Percentiles rank a stretch among this genome's conserved stretches.
Evolutionary conservation across 192 early-diverging fungal genomes (phyloP).

Genomic region (Bifiguratus adelaidae): DNA sequence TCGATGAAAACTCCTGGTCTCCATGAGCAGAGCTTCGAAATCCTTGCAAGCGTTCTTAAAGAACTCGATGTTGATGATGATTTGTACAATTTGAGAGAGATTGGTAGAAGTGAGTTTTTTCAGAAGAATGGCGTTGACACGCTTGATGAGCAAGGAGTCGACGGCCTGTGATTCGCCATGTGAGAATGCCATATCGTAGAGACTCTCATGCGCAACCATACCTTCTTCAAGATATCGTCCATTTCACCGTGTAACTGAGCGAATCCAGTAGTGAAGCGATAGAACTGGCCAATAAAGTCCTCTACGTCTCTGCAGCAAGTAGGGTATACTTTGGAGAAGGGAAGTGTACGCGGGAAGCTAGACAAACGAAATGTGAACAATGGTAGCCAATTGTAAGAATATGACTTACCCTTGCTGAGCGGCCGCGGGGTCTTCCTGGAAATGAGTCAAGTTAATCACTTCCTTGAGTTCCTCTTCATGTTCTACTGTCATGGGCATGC

Average conservation of each 20-base stretch:
- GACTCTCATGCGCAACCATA: no score
- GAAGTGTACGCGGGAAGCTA: conserved; percentile 62
- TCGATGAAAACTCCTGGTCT: conserved; percentile 48
- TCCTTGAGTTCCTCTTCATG: conserved; percentile 50
- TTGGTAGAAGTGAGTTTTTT: conserved; percentile 55
- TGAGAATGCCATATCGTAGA: not conserved
- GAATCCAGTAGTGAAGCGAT: conserved; percentile 78
- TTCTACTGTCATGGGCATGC: conserved; percentile 61
- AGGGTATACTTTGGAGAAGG: conserved; percentile 76
- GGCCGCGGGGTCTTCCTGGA: no score
- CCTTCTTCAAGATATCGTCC: conserved; percentile 78
- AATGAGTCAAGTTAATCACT: conserved; percentile 50
- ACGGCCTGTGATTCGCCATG: conserved; percentile 24
- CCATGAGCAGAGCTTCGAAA: conserved; percentile 68
- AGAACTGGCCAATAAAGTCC: conserved; percentile 67
- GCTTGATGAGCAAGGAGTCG: conserved; percentile 60
- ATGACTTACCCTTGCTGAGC: no score
- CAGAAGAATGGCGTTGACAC: conserved; percentile 54
- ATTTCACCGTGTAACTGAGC: conserved; percentile 74
- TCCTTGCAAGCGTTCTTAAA: conserved; percentile 56
- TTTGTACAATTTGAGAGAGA: conserved; percentile 77
- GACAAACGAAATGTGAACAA: no score
- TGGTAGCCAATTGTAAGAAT: no score
- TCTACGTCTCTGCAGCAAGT: conserved; percentile 58
- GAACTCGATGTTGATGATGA: conserved; percentile 73